Evolutionary conservation across 2,329 filamentous ascomycete species (phyloP).

Genomic region (Fusarium anthophilum): DNA sequence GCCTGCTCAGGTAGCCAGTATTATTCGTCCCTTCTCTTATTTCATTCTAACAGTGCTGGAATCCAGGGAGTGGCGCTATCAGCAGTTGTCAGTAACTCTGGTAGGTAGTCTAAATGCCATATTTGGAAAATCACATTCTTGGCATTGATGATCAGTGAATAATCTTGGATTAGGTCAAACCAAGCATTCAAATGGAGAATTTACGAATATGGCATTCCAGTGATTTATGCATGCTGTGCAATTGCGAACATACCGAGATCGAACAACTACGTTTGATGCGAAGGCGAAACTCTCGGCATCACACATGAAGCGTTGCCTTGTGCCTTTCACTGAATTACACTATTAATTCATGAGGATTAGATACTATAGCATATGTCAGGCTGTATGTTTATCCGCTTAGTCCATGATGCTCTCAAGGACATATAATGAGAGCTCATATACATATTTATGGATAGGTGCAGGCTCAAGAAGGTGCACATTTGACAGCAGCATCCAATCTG

Average conservation of each 20-base stretch:
- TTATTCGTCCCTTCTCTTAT: background rate
- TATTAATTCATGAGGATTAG: background rate
- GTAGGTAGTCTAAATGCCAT: background rate
- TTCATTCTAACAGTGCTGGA: background rate
- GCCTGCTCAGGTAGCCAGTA: background rate
- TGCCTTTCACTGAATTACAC: background rate
- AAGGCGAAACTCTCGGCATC: background rate
- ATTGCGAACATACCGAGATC: background rate
- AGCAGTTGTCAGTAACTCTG: background rate
- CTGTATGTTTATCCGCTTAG: too few relatives aligned
- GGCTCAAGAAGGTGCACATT: background rate
- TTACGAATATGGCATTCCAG: background rate
- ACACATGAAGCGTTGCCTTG: background rate
- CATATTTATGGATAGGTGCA: background rate
- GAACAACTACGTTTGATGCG: background rate
- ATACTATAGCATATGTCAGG: background rate
- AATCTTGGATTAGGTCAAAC: background rate
- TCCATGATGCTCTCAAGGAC: background rate
- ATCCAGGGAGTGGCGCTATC: background rate
- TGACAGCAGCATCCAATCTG: background rate
- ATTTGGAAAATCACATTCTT: background rate
- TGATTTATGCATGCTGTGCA: background rate
- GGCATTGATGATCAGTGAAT: background rate
- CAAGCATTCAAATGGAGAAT: background rate
- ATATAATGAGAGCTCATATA: background rate